Base-by-base conservation (phyloP, 108 stramenopile genomes). In the Bacterosira constricta region DNA sequence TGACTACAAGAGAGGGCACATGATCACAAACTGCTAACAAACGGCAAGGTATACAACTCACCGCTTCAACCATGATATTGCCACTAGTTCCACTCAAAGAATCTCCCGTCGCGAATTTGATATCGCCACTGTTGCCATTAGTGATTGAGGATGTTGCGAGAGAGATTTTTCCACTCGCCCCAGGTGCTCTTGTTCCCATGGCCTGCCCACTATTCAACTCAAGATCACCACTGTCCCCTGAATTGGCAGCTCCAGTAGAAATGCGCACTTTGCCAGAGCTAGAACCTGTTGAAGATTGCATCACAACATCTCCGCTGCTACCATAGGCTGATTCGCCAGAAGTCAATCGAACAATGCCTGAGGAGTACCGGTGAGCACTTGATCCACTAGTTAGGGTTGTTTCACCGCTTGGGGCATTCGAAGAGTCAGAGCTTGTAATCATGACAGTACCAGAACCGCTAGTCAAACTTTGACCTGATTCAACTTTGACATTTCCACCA, bases 141-240 rank as follows among this genome's bases (percentile, higher is more conserved):
- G 17, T 37, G 0, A 45, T 26, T 17, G 45, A 29, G 26, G 46
- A 23, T 35, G 63, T 47, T 13, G 46, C 41, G 18, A 64, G 31
- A 31, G 45, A 31, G 17, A 64, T 34, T 35, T 31, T 35, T 4
- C 63, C 63, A 20, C 63, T 64, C 6, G 41, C 32, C 7, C 45
- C 63, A 25, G 31, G 23, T 21, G 31, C 11, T 53, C 52, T 53
- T 13, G 30, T 27, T 31, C 20, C 27, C 1, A 27, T 7, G 1
- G 44, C 29, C 45, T 64, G 42, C 25, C 65, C 46, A 38, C 45
- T 45, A 13, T 59, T 27, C 68, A 68, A 50, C 32, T 44, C 53
- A 15, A 77, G 38, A 42, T 77, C 66, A 65, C 68, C 76, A 41
- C 58, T 58, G 17, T 63, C 36, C 6, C 36, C 67, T 29, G 46